phyloP scores from a whole-genome alignment of 2,329 filamentous ascomycete genomes.

The Aotearoamyces nothofagi region DNA sequence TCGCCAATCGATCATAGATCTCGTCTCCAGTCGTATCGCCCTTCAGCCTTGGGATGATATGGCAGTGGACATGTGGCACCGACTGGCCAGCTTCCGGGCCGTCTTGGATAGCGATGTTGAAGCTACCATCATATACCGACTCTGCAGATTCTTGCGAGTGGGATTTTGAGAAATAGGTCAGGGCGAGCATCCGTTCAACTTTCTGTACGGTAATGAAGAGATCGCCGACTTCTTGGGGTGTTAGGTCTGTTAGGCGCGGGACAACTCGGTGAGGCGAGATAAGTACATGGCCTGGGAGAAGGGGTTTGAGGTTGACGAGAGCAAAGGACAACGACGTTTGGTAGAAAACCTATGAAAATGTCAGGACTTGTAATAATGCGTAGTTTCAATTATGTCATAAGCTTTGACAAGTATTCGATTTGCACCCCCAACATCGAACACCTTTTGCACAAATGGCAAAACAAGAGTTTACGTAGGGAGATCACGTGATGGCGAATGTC shows the following conservation, averaged over 20 bases:
- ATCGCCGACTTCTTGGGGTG: conserved; percentile 34
- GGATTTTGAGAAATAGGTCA: conserved; percentile 36
- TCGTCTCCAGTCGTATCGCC: conserved; percentile 48
- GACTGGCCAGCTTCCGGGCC: conserved; percentile 83
- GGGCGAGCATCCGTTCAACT: conserved; percentile 60
- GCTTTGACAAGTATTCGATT: no score
- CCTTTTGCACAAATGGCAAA: neutral
- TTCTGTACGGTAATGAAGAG: conserved; percentile 78
- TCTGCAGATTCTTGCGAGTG: conserved; percentile 25
- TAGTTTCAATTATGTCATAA: neutral
- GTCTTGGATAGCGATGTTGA: conserved; percentile 95
- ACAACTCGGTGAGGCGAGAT: conserved; percentile 62
- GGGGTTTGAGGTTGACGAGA: conserved; percentile 87
- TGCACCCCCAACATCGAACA: neutral
- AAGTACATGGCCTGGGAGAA: conserved; percentile 85
- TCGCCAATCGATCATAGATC: conserved; percentile 72
- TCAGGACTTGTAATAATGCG: neutral
- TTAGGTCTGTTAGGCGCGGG: conserved; percentile 39
- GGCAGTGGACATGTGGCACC: conserved; percentile 83
- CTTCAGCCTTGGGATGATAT: conserved; percentile 63
- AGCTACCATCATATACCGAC: conserved; percentile 52
- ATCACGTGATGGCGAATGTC: neutral
- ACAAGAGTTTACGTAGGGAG: neutral
- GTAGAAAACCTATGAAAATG: conserved; percentile 60
- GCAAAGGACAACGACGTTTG: conserved; percentile 67